Percentiles rank a stretch among this genome's conserved stretches.
Evolutionary conservation across 495 filamentous ascomycete species (phyloP).

Genomic region (Penicillium desertorum): DNA sequence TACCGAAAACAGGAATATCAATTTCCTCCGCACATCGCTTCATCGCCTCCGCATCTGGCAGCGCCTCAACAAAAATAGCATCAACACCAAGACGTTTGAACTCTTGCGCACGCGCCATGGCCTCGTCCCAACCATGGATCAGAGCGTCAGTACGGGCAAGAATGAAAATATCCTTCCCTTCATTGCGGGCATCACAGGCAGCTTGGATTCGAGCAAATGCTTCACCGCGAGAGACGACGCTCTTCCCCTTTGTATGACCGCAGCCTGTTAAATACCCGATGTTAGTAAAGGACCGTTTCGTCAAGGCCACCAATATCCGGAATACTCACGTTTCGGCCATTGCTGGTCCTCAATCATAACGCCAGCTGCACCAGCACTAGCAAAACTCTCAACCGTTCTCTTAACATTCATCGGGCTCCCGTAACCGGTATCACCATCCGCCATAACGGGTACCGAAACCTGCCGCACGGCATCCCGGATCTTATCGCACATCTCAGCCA

Average conservation of each 20-base stretch:
- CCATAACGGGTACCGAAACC: slow-evolving; percentile 40
- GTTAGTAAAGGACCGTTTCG: neutral
- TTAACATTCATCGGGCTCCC: slow-evolving; percentile 46
- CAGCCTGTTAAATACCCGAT: slow-evolving; percentile 27
- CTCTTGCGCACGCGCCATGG: slow-evolving; percentile 35
- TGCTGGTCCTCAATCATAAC: slow-evolving; percentile 47
- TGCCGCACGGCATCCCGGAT: slow-evolving; percentile 39
- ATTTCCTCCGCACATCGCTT: slow-evolving; percentile 33
- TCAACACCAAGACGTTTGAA: slow-evolving; percentile 41
- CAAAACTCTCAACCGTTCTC: slow-evolving; percentile 32
- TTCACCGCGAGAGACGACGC: slow-evolving; percentile 42
- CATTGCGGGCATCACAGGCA: slow-evolving; percentile 41
- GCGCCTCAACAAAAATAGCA: slow-evolving; percentile 43
- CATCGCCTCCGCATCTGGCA: slow-evolving; percentile 43
- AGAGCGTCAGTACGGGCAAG: slow-evolving; percentile 42
- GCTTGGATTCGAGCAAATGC: slow-evolving; percentile 43
- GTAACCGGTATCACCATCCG: slow-evolving; percentile 44
- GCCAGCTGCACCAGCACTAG: slow-evolving; percentile 37
- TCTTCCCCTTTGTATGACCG: slow-evolving; percentile 47
- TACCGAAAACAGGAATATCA: slow-evolving; percentile 38
- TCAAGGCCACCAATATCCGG: neutral
- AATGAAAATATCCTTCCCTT: slow-evolving; percentile 43
- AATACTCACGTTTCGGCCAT: slow-evolving; percentile 34
- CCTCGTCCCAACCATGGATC: slow-evolving; percentile 42
- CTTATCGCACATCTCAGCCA: slow-evolving; percentile 45